Percentiles rank a stretch among this genome's conserved stretches.
Evolutionary conservation across 2,329 filamentous ascomycete species (phyloP).

Genomic region (Arthrobotrys sinensis): DNA sequence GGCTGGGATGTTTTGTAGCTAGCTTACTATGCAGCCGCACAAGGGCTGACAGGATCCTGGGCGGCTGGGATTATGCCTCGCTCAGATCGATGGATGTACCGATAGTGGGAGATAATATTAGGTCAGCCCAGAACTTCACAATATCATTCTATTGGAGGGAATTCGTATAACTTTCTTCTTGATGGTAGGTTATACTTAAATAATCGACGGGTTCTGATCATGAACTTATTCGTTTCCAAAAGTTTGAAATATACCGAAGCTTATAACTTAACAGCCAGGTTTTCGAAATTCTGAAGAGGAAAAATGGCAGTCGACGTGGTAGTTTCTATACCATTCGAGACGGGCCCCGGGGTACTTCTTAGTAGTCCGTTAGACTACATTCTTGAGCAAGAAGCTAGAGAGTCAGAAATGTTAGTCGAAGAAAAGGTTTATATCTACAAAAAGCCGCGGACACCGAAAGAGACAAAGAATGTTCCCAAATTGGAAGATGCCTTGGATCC

Average conservation of each 20-base stretch:
- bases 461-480: neutral
- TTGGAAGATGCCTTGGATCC: conserved; percentile 9
- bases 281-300: neutral
- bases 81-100: conserved; percentile 2
- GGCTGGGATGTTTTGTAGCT: neutral
- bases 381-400: neutral
- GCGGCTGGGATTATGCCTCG: neutral
- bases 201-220: too few relatives aligned
- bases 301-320: neutral
- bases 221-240: too few relatives aligned
- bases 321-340: neutral
- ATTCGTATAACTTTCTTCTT: too few relatives aligned
- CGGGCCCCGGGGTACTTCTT: neutral
- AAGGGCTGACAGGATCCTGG: neutral
- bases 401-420: neutral
- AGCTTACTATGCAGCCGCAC: conserved; percentile 19
- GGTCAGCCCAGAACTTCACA: conserved; percentile 3
- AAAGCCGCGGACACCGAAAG: conserved; percentile 10
- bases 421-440: conserved; percentile 15
- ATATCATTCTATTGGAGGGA: neutral
- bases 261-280: too few relatives aligned
- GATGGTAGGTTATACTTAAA: too few relatives aligned
- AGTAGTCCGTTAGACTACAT: conserved; percentile 3
- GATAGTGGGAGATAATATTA: neutral
- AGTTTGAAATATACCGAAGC: too few relatives aligned